Base-by-base conservation (phyloP, 2,329 filamentous ascomycete species). In the Coleophoma crateriformis region DNA sequence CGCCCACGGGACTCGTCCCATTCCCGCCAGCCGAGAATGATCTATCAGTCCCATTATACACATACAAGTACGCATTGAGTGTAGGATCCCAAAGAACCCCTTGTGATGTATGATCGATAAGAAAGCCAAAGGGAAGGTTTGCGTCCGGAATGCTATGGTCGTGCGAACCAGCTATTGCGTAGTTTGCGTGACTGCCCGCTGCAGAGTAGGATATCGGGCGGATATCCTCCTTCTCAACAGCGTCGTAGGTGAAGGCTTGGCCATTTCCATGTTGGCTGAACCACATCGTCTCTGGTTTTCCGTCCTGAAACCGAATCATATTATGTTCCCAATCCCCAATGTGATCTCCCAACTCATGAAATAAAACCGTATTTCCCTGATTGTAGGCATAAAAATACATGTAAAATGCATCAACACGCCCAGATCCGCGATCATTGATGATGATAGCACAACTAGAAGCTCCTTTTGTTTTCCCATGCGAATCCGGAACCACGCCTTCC, bases 291-390 rank as follows among this genome's bases (percentile, higher is more conserved):
- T 73, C 64, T 0, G 83, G 83, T 1, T 58, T 54, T 10, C 78
- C 78, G 48, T 82, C 70, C 14, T 69, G 46, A 64, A 87, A 87
- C 11, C 83, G 80, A 33, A 87, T 70, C 80, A 84, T 84, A 48
- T 77, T 82, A 62, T 85, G 81, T 60, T 85, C 82, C 81, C 79
- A 83, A 60, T 84, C 81, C 8, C 82, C 83, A 32, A 87, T 76
- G 61, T 87, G 83, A 61, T 66, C 58, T 3, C 63, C 64, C 3
- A 66, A 51, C 42, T 65, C 63, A n/a, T 57, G 53, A 17, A 50
- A 53, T 3, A 65, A 46, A 2, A 66, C 62, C 1, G 49, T 63
- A 41, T 64, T 65, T 20, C 63, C 64, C 48, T 56, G 59, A 15
- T 66, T 64, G 39, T 61, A 66, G 32, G 64, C 61, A 46, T 66